A percentile compares a stretch with the other conserved stretches of the same genome.
These are phyloP conservation scores for Tubosaeta sp. DNA, from an alignment of 768 basidiomycete species.

Conservation along the genomic window DNA sequence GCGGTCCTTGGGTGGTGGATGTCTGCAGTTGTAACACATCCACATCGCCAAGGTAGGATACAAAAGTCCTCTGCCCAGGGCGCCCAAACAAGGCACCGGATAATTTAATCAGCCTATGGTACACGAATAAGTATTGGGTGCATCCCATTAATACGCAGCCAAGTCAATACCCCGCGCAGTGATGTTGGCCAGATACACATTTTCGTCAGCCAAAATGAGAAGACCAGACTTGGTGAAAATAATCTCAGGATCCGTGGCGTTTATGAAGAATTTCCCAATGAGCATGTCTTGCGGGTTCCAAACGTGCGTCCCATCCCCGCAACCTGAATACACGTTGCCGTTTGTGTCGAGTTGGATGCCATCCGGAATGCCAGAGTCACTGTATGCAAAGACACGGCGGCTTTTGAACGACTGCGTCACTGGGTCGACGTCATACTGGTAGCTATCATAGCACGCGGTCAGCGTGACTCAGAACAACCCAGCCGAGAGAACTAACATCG, in stretches of 20 bases:
- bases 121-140: no score
- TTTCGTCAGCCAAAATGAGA: slow-evolving; percentile 38
- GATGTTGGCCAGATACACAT: slow-evolving; percentile 37
- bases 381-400: slow-evolving; percentile 63
- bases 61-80: not conserved
- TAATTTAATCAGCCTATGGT: not conserved
- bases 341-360: slow-evolving; percentile 60
- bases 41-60: not conserved
- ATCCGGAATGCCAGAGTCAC: slow-evolving; percentile 63
- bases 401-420: slow-evolving; percentile 50
- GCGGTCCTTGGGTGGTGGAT: not conserved
- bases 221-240: slow-evolving; percentile 39
- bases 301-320: slow-evolving; percentile 68
- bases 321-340: slow-evolving; percentile 65
- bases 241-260: slow-evolving; percentile 33
- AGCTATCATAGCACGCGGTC: slow-evolving; percentile 36
- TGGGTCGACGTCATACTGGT: slow-evolving; percentile 64
- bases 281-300: slow-evolving; percentile 53
- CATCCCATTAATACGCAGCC: slow-evolving; percentile 3
- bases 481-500: slow-evolving; percentile 46
- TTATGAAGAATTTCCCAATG: slow-evolving; percentile 61
- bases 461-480: not conserved
- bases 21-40: not conserved
- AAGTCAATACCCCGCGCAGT: slow-evolving; percentile 27
- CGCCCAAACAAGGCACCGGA: not conserved